Evolutionary conservation across 306 rosid genomes (phyloP).

Genomic region (Malus fusca): DNA sequence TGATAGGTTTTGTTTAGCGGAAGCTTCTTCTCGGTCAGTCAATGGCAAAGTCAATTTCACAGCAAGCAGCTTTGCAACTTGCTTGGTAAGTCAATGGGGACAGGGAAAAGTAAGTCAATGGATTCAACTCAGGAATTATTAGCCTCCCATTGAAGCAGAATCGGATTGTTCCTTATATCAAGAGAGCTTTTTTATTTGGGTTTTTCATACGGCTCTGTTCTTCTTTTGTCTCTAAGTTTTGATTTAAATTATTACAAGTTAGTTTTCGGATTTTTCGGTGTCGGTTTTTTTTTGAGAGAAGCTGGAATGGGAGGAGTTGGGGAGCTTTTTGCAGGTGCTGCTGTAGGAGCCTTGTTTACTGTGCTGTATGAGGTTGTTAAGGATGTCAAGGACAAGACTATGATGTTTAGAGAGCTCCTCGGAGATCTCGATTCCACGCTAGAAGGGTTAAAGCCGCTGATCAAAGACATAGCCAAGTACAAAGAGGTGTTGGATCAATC

Average conservation of each 20-base stretch:
- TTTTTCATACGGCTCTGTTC: not conserved
- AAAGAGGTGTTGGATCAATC: slow-evolving; percentile 20
- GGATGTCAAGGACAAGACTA: slow-evolving; percentile 12
- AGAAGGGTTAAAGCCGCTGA: slow-evolving; percentile 4
- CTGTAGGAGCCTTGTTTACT: slow-evolving; percentile 1
- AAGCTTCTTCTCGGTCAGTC: too few species aligned
- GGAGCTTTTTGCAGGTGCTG: slow-evolving; percentile 5
- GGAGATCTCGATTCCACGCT: slow-evolving; percentile 12
- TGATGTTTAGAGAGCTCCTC: slow-evolving; percentile 19
- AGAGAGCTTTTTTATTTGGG: not conserved
- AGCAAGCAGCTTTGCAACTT: not conserved
- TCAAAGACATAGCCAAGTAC: slow-evolving; percentile 12
- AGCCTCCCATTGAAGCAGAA: not conserved
- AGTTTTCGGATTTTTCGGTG: not conserved
- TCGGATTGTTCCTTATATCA: not conserved
- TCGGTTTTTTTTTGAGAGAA: not conserved
- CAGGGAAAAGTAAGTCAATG: not conserved
- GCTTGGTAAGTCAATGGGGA: not conserved
- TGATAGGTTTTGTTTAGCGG: too few species aligned
- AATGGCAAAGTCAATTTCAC: too few species aligned
- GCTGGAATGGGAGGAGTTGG: not conserved
- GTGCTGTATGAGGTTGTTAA: slow-evolving; percentile 9
- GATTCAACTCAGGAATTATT: not conserved
- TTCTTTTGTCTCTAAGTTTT: not conserved
- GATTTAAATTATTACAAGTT: not conserved